A percentile compares a stretch with the other conserved stretches of the same genome.
phyloP scores from a whole-genome alignment of 805 yeast genomes.

The Torulaspora maleeae region DNA sequence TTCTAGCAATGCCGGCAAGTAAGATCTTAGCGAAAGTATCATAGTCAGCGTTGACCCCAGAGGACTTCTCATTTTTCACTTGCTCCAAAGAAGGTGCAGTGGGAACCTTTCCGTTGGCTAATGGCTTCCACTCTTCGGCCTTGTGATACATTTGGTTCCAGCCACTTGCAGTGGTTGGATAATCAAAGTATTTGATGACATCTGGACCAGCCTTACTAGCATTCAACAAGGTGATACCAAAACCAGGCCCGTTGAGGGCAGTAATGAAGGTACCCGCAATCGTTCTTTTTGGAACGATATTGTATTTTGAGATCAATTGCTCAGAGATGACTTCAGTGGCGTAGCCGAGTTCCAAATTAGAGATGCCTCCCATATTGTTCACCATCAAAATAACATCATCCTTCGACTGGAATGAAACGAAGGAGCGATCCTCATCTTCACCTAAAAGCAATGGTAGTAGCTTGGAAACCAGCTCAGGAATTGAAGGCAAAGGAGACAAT shows the following conservation, averaged over 20 bases:
- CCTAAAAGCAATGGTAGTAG: conserved; percentile 55
- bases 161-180: conserved; percentile 38
- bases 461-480: conserved; percentile 49
- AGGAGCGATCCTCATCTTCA: conserved; percentile 66
- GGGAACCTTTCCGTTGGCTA: conserved; percentile 19
- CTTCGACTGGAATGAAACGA: conserved; percentile 54
- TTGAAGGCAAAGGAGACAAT: conserved; percentile 51
- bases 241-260: conserved; percentile 82
- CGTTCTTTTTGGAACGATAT: conserved; percentile 56
- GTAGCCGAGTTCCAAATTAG: conserved; percentile 66
- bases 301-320: conserved; percentile 46
- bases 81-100: conserved; percentile 27
- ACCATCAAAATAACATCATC: conserved; percentile 65
- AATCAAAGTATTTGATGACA: conserved; percentile 29
- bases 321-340: conserved; percentile 54
- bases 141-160: conserved; percentile 63
- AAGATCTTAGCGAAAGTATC: conserved; percentile 17
- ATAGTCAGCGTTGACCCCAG: conserved; percentile 27
- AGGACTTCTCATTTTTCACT: conserved; percentile 20
- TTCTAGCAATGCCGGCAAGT: conserved; percentile 16
- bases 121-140: conserved; percentile 66
- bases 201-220: conserved; percentile 44
- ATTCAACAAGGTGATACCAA: conserved; percentile 71
- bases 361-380: conserved; percentile 83
- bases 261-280: conserved; percentile 73